phyloP scores from a whole-genome alignment of 176 grass and related monocot genomes.

The Raddia distichophylla region DNA sequence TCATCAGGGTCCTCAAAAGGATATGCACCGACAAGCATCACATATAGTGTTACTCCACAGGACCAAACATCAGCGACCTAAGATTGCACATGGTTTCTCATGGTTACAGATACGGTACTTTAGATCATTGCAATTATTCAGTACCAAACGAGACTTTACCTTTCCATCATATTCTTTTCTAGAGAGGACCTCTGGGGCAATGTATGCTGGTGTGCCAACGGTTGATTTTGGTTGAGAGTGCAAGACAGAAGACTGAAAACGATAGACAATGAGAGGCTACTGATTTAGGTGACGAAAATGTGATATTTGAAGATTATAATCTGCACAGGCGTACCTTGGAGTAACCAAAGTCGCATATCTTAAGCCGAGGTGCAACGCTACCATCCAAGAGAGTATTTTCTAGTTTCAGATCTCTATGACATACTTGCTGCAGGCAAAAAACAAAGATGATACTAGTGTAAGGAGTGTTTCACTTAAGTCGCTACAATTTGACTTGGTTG shows the following conservation, averaged over 20 bases:
- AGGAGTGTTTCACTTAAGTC: neutral
- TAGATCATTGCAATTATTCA: neutral
- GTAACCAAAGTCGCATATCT: constrained; percentile 97
- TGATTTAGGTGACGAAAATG: constrained; percentile 13
- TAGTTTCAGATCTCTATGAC: constrained; percentile 89
- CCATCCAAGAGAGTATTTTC: constrained; percentile 97
- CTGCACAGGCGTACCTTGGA: constrained; percentile 64
- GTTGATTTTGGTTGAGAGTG: constrained; percentile 97
- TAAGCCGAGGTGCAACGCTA: constrained; percentile 76
- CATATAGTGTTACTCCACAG: constrained; percentile 87
- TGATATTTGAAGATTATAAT: neutral
- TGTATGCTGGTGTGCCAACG: constrained; percentile 88
- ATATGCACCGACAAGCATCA: constrained; percentile 92
- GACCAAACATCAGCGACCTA: constrained; percentile 98
- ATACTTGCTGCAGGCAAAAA: constrained; percentile 73
- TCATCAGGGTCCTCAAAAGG: constrained; percentile 82
- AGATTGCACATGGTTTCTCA: neutral
- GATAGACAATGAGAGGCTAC: neutral
- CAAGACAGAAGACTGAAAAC: constrained; percentile 79
- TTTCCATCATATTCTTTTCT: constrained; percentile 89
- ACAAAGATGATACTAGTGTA: neutral
- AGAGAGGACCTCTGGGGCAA: constrained; percentile 84
- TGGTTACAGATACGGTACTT: neutral
- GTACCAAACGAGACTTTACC: constrained; percentile 39
- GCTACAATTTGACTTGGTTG: neutral